These are phyloP conservation scores for Apophysomyces variabilis DNA, from an alignment of 371 early-diverging fungal species.

Conservation along the genomic window DNA sequence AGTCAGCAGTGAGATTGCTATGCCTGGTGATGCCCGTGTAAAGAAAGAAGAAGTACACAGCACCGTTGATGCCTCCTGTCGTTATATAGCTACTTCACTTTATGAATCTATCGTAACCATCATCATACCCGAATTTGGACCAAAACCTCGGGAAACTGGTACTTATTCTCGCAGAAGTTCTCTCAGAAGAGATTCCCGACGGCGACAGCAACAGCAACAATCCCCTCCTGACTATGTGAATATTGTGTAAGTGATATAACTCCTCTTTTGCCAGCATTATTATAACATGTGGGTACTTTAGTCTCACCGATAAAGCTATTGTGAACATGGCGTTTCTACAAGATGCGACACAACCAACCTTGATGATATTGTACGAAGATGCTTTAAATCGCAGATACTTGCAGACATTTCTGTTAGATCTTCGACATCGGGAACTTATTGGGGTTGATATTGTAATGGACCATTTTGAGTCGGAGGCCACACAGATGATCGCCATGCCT, in stretches of 20 bases:
- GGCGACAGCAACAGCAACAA: slow-evolving; percentile 14
- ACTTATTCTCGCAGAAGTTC: slow-evolving; percentile 16
- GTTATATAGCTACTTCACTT: slow-evolving; percentile 46
- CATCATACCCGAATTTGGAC: slow-evolving; percentile 22
- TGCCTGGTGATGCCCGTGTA: slow-evolving; percentile 57
- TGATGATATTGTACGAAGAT: slow-evolving; percentile 82
- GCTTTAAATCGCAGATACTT: slow-evolving; percentile 65
- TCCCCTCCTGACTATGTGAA: slow-evolving; percentile 18
- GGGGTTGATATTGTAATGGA: slow-evolving; percentile 54
- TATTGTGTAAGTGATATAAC: slow-evolving; percentile 11
- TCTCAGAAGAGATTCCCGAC: slow-evolving; percentile 13
- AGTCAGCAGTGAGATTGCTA: slow-evolving; percentile 63
- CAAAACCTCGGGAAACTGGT: slow-evolving; percentile 36
- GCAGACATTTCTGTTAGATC: slow-evolving; percentile 64
- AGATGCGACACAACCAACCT: slow-evolving; percentile 52
- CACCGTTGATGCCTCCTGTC: slow-evolving; percentile 57
- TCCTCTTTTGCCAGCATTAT: background rate
- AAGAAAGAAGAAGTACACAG: slow-evolving; percentile 39
- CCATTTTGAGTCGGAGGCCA: slow-evolving; percentile 58
- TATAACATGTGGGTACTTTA: slow-evolving; percentile 15
- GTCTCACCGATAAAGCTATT: slow-evolving; percentile 75
- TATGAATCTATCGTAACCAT: slow-evolving; percentile 40
- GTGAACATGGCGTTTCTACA: slow-evolving; percentile 72
- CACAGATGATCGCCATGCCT: slow-evolving; percentile 62
- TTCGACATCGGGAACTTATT: slow-evolving; percentile 47